Evolutionary conservation across 2,329 filamentous ascomycete species (phyloP).

Genomic region (Beauveria sp.): DNA sequence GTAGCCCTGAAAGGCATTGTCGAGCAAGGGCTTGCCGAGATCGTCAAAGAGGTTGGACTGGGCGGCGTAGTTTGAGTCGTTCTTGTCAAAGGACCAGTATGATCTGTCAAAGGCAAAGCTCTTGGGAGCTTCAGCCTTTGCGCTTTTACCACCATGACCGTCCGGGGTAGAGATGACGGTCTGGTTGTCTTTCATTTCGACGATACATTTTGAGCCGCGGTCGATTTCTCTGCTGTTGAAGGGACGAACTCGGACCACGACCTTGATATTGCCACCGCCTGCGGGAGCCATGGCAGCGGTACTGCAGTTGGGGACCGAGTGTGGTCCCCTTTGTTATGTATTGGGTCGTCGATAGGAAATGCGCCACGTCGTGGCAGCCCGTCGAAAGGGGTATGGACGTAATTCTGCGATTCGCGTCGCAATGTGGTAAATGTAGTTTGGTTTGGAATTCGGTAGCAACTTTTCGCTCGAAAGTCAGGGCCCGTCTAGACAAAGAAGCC

Average conservation of each 20-base stretch:
- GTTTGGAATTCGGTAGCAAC: neutral
- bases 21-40: conserved; percentile 79
- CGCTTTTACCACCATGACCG: conserved; percentile 53
- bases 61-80: conserved; percentile 74
- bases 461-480: neutral
- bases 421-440: neutral
- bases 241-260: conserved; percentile 91
- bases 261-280: conserved; percentile 96
- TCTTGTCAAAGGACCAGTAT: conserved; percentile 94
- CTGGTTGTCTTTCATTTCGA: conserved; percentile 91
- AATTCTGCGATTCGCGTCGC: neutral
- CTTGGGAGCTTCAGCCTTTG: conserved; percentile 67
- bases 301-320: conserved; percentile 26
- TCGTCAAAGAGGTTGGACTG: conserved; percentile 86
- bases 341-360: neutral
- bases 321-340: conserved; percentile 23
- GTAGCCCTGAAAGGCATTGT: conserved; percentile 97
- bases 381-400: conserved; percentile 3
- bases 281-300: conserved; percentile 34
- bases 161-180: conserved; percentile 74
- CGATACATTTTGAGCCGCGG: conserved; percentile 88
- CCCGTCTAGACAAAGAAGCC: neutral
- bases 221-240: conserved; percentile 96
- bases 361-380: neutral
- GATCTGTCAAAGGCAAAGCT: conserved; percentile 93